Conservation (phyloP, 225 moss, liverwort and hornwort species). For the Marchantia paleacea region DNA sequence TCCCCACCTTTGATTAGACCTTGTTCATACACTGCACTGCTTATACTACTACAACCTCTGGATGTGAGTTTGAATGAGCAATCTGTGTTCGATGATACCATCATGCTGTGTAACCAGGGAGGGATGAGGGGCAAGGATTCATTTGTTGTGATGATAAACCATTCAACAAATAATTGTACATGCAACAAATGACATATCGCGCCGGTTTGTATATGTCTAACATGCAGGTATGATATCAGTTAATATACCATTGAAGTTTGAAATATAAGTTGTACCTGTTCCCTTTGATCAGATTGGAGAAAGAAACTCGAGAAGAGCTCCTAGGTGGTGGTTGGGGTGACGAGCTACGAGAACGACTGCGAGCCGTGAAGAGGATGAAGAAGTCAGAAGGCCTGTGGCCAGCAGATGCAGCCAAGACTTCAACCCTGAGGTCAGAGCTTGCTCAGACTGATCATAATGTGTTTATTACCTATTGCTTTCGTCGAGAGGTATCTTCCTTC, state of each 20-base stretch:
- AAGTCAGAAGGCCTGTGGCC: constrained; percentile 49
- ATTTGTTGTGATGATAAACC: too few relatives aligned
- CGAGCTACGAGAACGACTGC: constrained; percentile 60
- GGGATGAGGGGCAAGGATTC: too few relatives aligned
- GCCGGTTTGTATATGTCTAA: not conserved
- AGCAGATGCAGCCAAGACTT: constrained; percentile 29
- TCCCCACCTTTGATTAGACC: too few relatives aligned
- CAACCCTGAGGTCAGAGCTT: not conserved
- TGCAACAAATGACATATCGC: too few relatives aligned
- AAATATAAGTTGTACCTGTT: not conserved
- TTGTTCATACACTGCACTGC: too few relatives aligned
- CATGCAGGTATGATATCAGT: not conserved
- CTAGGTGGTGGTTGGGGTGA: constrained; percentile 69
- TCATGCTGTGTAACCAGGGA: too few relatives aligned
- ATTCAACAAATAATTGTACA: too few relatives aligned
- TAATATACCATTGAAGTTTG: not conserved
- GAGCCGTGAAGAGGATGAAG: constrained; percentile 60
- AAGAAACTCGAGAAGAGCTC: constrained; percentile 60
- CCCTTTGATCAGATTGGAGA: constrained; percentile 13
- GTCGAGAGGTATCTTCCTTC: too few relatives aligned
- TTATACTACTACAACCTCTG: too few relatives aligned
- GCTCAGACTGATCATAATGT: not conserved
- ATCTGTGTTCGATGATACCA: too few relatives aligned
- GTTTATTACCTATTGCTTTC: too few relatives aligned
- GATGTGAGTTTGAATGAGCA: too few relatives aligned